A percentile compares a stretch with the other conserved stretches of the same genome.
These are phyloP conservation scores for Phytophthora sojae DNA, from an alignment of 352 stramenopile genomes.

Conservation along the genomic window DNA sequence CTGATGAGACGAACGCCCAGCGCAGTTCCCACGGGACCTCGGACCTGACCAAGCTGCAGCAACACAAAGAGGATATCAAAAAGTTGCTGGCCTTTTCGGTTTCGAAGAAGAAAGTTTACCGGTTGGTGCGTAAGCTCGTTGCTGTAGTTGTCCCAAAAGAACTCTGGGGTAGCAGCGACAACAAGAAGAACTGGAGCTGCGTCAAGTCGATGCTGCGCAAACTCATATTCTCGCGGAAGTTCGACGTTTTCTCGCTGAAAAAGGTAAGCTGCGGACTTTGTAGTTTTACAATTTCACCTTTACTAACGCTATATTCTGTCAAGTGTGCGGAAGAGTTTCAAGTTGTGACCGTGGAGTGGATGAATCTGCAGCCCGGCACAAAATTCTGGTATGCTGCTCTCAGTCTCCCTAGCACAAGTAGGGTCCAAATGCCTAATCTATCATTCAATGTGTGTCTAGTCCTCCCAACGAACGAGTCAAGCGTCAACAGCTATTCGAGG, in stretches of 20 bases:
- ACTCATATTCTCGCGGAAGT: constrained; percentile 63
- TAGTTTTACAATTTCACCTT: neutral
- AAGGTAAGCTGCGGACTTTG: constrained; percentile 42
- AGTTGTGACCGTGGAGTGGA: constrained; percentile 53
- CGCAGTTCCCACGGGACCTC: neutral
- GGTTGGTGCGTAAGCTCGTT: constrained; percentile 62
- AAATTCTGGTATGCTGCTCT: constrained; percentile 41
- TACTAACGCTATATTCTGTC: constrained; percentile 10
- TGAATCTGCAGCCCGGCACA: constrained; percentile 30
- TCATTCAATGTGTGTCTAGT: constrained; percentile 27
- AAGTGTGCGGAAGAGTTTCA: constrained; percentile 48
- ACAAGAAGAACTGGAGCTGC: constrained; percentile 60
- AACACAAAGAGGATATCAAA: constrained; percentile 62
- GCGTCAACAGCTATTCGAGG: constrained; percentile 47
- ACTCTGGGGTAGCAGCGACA: constrained; percentile 48
- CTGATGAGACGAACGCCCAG: neutral
- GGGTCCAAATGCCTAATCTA: neutral
- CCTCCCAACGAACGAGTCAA: constrained; percentile 65
- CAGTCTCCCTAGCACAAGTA: neutral
- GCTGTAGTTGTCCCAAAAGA: constrained; percentile 62
- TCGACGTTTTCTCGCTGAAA: constrained; percentile 62
- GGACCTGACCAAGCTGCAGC: constrained; percentile 51
- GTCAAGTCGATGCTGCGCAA: constrained; percentile 56
- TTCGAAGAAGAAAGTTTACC: constrained; percentile 56
- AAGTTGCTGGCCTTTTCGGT: constrained; percentile 48